These are phyloP conservation scores for Aristolochia contorta DNA, from an alignment of 164 flowering plant genomes.

Conservation along the genomic window DNA sequence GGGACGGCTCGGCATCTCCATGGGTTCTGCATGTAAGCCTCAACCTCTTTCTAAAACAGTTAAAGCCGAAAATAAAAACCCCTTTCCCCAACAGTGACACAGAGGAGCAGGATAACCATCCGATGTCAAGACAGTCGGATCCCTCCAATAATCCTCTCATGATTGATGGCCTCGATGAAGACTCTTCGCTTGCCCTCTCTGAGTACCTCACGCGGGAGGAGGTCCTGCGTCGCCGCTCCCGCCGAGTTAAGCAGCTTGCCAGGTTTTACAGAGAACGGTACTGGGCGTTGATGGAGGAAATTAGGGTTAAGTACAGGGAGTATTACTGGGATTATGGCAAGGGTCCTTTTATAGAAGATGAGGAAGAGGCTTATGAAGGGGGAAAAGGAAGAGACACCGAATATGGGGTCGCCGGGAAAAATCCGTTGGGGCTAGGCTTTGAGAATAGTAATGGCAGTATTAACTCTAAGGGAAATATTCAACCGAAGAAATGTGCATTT, in stretches of 20 bases:
- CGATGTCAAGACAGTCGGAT: not conserved
- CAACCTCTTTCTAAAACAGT: not conserved
- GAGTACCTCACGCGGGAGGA: slow-evolving; percentile 39
- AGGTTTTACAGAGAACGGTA: slow-evolving; percentile 37
- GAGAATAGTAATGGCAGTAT: slow-evolving; percentile 5
- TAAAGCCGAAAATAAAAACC: not conserved
- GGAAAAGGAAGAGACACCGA: slow-evolving; percentile 1
- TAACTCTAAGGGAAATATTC: slow-evolving; percentile 6
- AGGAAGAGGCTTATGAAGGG: slow-evolving; percentile 17
- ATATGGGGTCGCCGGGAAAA: not conserved
- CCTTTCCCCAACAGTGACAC: slow-evolving; percentile 9
- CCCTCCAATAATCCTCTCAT: slow-evolving; percentile 4
- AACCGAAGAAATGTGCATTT: slow-evolving; percentile 27
- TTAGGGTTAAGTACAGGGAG: slow-evolving; percentile 43
- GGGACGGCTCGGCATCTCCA: not conserved
- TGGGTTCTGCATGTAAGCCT: not conserved
- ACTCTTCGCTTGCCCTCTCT: slow-evolving; percentile 25
- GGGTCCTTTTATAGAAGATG: slow-evolving; percentile 48
- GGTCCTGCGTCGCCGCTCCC: slow-evolving; percentile 43
- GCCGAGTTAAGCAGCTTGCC: slow-evolving; percentile 32
- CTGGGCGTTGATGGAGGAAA: slow-evolving; percentile 71
- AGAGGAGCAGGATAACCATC: slow-evolving; percentile 12
- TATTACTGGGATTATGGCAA: slow-evolving; percentile 62
- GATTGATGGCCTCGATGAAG: slow-evolving; percentile 24
- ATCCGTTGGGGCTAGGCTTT: slow-evolving; percentile 5